A percentile compares a stretch with the other conserved stretches of the same genome.
Conservation (phyloP, 768 basidiomycete genomes). For the Termitomyces sp. region DNA sequence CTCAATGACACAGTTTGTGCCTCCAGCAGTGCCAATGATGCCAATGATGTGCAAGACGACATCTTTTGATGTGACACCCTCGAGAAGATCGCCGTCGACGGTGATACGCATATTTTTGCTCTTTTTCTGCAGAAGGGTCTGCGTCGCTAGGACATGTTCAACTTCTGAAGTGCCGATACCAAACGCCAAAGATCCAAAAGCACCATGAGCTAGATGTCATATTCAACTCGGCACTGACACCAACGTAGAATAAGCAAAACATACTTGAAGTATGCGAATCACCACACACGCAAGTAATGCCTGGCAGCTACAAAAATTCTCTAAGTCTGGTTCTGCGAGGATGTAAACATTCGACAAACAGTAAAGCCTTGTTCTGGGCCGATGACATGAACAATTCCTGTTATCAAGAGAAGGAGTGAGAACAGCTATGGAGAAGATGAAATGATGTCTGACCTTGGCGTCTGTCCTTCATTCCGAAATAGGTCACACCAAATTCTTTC, state of each 20-base stretch:
- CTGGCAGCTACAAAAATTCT: constrained; percentile 47
- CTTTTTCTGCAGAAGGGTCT: constrained; percentile 82
- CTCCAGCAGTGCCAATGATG: constrained; percentile 88
- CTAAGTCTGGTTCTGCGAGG: not conserved
- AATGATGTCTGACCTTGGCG: constrained; percentile 59
- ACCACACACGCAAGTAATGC: constrained; percentile 83
- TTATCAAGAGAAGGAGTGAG: constrained; percentile 1
- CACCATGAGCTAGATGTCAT: constrained; percentile 64
- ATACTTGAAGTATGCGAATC: constrained; percentile 91
- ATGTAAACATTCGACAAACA: constrained; percentile 26
- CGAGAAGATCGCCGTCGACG: constrained; percentile 74
- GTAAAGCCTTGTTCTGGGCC: constrained; percentile 95
- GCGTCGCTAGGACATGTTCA: constrained; percentile 90
- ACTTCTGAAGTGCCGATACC: constrained; percentile 94
- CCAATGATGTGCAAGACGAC: constrained; percentile 90
- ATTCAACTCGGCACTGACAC: constrained; percentile 1
- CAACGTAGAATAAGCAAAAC: constrained; percentile 19
- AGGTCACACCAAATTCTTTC: constrained; percentile 86
- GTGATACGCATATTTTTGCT: constrained; percentile 90
- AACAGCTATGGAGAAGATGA: not conserved
- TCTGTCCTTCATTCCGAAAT: constrained; percentile 86
- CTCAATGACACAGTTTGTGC: constrained; percentile 88
- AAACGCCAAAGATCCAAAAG: constrained; percentile 89
- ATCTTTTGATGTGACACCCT: constrained; percentile 87
- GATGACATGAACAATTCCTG: constrained; percentile 84